These are phyloP conservation scores for Chlorella sp. DNA, from an alignment of 139 green algal genomes.

Conservation along the genomic window DNA sequence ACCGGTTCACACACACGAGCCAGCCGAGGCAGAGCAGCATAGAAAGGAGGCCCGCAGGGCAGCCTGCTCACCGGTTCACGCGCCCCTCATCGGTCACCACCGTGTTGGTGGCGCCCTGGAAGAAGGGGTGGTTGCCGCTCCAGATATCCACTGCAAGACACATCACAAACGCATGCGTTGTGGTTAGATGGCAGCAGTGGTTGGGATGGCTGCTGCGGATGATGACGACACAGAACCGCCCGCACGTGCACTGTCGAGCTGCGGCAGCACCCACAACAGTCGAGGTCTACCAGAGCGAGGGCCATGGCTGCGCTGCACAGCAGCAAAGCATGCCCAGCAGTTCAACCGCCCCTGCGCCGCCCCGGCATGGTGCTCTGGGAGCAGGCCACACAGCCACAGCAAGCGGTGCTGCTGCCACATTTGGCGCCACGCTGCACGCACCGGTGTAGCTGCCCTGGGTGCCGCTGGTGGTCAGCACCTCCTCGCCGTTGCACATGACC, in stretches of 20 bases:
- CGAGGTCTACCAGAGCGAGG: too few species aligned
- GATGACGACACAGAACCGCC: background rate
- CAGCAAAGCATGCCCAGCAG: too few species aligned
- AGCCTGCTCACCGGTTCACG: slow-evolving; percentile 70
- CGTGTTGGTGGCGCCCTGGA: slow-evolving; percentile 72
- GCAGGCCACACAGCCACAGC: too few species aligned
- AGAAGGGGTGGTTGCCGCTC: slow-evolving; percentile 97
- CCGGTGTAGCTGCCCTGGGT: slow-evolving; percentile 90
- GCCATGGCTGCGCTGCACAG: too few species aligned
- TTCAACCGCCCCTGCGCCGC: too few species aligned
- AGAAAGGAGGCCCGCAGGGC: background rate
- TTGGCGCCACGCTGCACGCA: background rate
- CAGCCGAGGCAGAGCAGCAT: background rate
- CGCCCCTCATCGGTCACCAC: slow-evolving; percentile 86
- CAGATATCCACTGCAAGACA: slow-evolving; percentile 95
- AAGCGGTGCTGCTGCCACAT: background rate
- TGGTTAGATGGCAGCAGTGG: too few species aligned
- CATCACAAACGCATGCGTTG: background rate
- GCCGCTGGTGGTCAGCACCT: slow-evolving; percentile 91
- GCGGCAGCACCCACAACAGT: too few species aligned
- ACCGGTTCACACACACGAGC: too few species aligned
- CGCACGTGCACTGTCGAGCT: too few species aligned
- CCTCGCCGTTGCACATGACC: slow-evolving; percentile 97
- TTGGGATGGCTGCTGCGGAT: background rate
- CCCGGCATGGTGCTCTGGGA: too few species aligned